A percentile compares a stretch with the other conserved stretches of the same genome.
Evolutionary conservation across 2,329 filamentous ascomycete species (phyloP).

Genomic region (Fusarium anguioides): DNA sequence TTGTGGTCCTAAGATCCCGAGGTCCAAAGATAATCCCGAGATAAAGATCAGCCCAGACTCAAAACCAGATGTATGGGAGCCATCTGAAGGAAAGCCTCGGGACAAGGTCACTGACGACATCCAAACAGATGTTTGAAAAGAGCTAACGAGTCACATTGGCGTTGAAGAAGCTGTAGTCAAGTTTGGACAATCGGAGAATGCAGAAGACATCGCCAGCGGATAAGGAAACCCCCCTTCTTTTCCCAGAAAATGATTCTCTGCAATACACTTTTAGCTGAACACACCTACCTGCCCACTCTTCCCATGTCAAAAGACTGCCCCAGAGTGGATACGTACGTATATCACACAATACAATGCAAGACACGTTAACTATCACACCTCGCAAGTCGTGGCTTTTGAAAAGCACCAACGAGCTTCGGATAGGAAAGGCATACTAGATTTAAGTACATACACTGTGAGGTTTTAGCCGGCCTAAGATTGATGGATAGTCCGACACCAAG

Average conservation of each 20-base stretch:
- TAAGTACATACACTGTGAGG: not conserved
- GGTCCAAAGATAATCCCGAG: not conserved
- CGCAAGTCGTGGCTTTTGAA: not conserved
- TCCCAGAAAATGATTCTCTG: not conserved
- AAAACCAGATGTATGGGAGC: conserved; percentile 3
- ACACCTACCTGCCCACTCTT: not conserved
- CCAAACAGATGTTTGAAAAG: conserved; percentile 14
- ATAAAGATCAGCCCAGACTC: not conserved
- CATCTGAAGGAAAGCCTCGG: not conserved
- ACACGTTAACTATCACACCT: not conserved
- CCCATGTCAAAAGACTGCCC: not conserved
- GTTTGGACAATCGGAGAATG: not conserved
- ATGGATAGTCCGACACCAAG: not conserved
- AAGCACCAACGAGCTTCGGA: not conserved
- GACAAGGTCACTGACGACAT: not conserved
- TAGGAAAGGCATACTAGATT: not conserved
- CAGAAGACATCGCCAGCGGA: not conserved
- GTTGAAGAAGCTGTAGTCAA: not conserved
- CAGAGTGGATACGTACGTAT: too few species aligned
- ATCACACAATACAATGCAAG: not conserved
- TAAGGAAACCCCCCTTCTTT: not conserved
- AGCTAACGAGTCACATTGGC: not conserved
- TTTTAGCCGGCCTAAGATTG: not conserved
- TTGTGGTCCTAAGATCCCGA: not conserved
- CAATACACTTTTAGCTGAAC: not conserved